phyloP scores from a whole-genome alignment of 768 basidiomycete genomes.

The Heimioporus sp. region DNA sequence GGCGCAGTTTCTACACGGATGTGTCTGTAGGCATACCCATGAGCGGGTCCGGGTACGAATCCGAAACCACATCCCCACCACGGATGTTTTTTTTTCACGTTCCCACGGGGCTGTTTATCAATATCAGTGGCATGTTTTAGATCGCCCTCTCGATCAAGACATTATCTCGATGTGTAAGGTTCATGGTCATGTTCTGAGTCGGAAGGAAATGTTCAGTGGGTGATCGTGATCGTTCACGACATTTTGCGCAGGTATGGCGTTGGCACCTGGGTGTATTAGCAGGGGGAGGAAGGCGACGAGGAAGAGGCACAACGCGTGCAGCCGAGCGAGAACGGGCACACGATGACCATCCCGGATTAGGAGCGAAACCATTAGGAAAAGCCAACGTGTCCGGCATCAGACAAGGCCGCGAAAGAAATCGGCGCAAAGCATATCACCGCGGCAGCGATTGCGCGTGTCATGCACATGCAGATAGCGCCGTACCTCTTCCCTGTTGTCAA shows the following conservation, averaged over 20 bases:
- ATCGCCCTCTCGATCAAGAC: constrained; percentile 51
- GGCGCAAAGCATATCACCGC: constrained; percentile 33
- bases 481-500: constrained; percentile 44
- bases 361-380: constrained; percentile 33
- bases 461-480: constrained; percentile 47
- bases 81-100: too few species aligned
- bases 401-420: constrained; percentile 39
- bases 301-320: constrained; percentile 27
- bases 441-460: constrained; percentile 44
- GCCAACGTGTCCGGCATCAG: constrained; percentile 34
- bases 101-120: constrained; percentile 39
- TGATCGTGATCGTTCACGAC: background rate
- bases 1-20: too few species aligned
- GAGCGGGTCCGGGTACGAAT: too few species aligned
- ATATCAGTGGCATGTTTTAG: constrained; percentile 41
- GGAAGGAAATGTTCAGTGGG: too few species aligned
- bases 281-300: constrained; percentile 22
- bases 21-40: too few species aligned
- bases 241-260: constrained; percentile 22
- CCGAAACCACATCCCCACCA: too few species aligned
- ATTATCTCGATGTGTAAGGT: constrained; percentile 8
- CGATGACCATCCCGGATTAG: constrained; percentile 22
- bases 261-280: constrained; percentile 37
- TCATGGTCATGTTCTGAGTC: constrained; percentile 30
- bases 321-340: constrained; percentile 40